Evolutionary conservation across 179 eudicot species (phyloP), one percentile per base, ranked within the genome.

Genomic region (Beta lomatogona): DNA sequence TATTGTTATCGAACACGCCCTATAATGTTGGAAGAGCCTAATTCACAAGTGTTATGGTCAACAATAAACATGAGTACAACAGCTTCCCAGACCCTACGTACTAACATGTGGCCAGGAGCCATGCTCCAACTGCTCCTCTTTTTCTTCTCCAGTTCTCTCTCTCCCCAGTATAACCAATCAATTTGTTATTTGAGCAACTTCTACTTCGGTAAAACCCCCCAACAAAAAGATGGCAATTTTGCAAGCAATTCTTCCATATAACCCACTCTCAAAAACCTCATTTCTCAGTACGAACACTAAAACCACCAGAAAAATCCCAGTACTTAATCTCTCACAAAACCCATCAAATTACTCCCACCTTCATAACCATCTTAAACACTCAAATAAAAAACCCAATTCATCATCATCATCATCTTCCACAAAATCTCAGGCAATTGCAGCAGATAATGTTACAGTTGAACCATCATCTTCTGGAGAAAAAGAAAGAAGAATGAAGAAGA

Each of bases 31-130:
- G 28, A 25, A 25, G 28, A 25, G 28, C 28, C 28, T 25, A 25
- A 25, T 25, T 25, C 28, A 25, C 28, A 25, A 25, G 28, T 25
- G 28, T 25, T 25, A 25, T 25, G 28, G 28, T 25, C 28, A 25
- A 25, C 28, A 25, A 25, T 25, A 25, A 25, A 25, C 28, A 25
- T n/a, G n/a, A n/a, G n/a, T n/a, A n/a, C n/a, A n/a, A n/a, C n/a
- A n/a, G n/a, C n/a, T n/a, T n/a, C n/a, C n/a, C n/a, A n/a, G n/a
- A n/a, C n/a, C n/a, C n/a, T n/a, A n/a, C n/a, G n/a, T n/a, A n/a
- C n/a, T 31, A 82, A 82, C 52, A 44, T 82, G 82, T 78, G 85
- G 85, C 48, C 44, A 78, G 12, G 57, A 82, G 52, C 59, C 15
- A n/a, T 82, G 19, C 60, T 53, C 71, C 77, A 77, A 52, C 55